phyloP scores from a whole-genome alignment of 345 rosid genomes.

The Salix brachista region DNA sequence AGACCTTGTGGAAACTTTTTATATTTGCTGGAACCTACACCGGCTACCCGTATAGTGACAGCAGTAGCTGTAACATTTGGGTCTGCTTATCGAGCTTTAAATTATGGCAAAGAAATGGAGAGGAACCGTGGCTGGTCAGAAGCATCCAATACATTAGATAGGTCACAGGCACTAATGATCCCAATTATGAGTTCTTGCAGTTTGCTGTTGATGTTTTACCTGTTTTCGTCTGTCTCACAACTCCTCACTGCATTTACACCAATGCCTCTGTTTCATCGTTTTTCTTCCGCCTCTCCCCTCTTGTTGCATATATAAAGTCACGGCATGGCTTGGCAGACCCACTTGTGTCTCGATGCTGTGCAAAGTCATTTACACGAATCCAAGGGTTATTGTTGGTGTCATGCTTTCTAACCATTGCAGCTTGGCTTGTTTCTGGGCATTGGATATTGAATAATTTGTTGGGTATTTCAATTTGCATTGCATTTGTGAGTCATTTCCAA shows the following conservation, averaged over 20 bases:
- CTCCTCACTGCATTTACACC: slow-evolving; percentile 82
- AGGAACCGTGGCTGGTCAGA: slow-evolving; percentile 76
- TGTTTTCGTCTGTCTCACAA: slow-evolving; percentile 89
- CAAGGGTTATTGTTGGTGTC: slow-evolving; percentile 57
- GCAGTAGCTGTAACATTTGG: slow-evolving; percentile 90
- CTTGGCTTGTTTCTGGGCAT: slow-evolving; percentile 93
- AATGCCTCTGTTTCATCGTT: slow-evolving; percentile 84
- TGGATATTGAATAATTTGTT: slow-evolving; percentile 90
- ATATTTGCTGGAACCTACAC: slow-evolving; percentile 85
- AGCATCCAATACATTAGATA: slow-evolving; percentile 80
- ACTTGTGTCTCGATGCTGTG: slow-evolving; percentile 75
- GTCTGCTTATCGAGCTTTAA: slow-evolving; percentile 89
- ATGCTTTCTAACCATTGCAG: slow-evolving; percentile 57
- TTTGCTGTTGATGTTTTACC: slow-evolving; percentile 89
- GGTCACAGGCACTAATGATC: slow-evolving; percentile 90
- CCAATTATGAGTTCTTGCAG: slow-evolving; percentile 98
- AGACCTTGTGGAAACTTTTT: slow-evolving; percentile 78
- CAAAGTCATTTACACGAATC: slow-evolving; percentile 65
- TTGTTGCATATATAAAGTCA: slow-evolving; percentile 51
- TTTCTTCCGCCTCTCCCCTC: slow-evolving; percentile 76
- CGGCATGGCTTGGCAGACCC: slow-evolving; percentile 77
- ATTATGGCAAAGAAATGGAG: slow-evolving; percentile 95
- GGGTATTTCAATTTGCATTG: slow-evolving; percentile 91
- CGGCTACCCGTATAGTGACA: slow-evolving; percentile 69
- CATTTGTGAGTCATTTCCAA: slow-evolving; percentile 95